These are phyloP conservation scores for Nannochloropsis gaditana DNA, from an alignment of 108 stramenopile genomes.

Conservation along the genomic window DNA sequence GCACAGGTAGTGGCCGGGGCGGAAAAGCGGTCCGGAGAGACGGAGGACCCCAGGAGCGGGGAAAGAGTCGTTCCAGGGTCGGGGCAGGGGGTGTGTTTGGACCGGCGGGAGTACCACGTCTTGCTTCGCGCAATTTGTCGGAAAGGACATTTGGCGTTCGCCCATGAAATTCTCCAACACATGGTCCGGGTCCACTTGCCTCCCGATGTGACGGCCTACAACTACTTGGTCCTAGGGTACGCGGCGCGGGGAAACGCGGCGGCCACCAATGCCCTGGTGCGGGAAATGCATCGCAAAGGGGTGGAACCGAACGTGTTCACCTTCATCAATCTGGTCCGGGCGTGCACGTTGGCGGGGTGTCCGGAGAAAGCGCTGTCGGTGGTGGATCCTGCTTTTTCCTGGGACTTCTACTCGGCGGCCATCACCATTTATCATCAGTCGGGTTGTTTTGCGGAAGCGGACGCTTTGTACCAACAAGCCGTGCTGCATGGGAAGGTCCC, in stretches of 20 bases:
- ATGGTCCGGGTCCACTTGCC: not conserved
- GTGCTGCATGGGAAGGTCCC: not conserved
- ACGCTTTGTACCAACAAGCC: not conserved
- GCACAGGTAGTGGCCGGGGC: not conserved
- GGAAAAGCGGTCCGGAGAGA: too few species aligned
- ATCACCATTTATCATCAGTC: constrained; percentile 1
- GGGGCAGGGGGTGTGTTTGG: not conserved
- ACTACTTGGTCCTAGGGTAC: not conserved
- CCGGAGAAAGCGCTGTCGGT: not conserved
- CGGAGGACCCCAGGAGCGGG: too few species aligned
- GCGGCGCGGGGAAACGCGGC: not conserved
- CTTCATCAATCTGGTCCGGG: constrained; percentile 7
- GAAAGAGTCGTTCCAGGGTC: too few species aligned
- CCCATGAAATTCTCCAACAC: not conserved
- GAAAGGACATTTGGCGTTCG: not conserved
- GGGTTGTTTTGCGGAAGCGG: not conserved
- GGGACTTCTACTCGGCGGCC: constrained; percentile 7
- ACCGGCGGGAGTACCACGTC: constrained; percentile 3
- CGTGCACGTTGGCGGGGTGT: not conserved
- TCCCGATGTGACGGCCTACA: constrained; percentile 17
- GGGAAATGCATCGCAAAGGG: not conserved
- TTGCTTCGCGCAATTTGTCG: not conserved
- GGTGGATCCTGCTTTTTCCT: not conserved
- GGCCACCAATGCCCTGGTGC: not conserved
- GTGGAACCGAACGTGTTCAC: not conserved